Evolutionary conservation across 2,329 filamentous ascomycete genomes (phyloP), one percentile per base, ranked within the genome.

Genomic region (Cladophialophora exuberans): DNA sequence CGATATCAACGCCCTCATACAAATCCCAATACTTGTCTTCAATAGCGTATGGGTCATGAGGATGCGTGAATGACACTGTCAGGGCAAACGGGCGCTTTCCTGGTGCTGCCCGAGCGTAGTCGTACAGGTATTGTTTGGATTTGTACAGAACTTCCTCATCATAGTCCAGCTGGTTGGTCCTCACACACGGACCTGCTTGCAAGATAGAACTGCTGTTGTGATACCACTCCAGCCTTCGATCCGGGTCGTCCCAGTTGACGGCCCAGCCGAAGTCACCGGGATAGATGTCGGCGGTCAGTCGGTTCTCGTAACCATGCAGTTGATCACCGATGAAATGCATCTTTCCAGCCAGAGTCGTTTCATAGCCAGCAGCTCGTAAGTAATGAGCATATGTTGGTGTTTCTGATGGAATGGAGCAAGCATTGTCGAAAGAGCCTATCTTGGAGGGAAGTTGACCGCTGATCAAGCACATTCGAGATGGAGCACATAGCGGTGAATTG

Each of bases 241-340:
- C 86, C 9, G 92, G 91, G 71, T 92, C 85, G 69, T 97, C 92
- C 92, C 92, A 97, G 75, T 96, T 92, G 61, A 96, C 92, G 10
- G 87, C 87, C 92, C 92, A 97, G 61, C 92, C 92, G 68, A 94
- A 91, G 69, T 97, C 92, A 54, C 88, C 92, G 1, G 92, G 92
- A 72, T 97, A 97, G 69, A 97, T 96, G 71, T 97, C 92, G 63
- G 87, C 89, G n/a, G 92, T 97, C 66, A 97, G 80, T 54, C 92
- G 85, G 67, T 90, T 88, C 77, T 97, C 92, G 67, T 96, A 97
- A 25, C 92, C 92, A 70, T 97, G 92, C 56, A 97, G 80, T 75
- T 97, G 92, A 70, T 97, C 92, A 28, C 92, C 92, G 51, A 95
- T 88, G 70, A 97, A 97, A 74, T 97, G 92, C 92, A 97, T 97